phyloP scores from a whole-genome alignment of 2,329 filamentous ascomycete species.

The Neonectria magnoliae region DNA sequence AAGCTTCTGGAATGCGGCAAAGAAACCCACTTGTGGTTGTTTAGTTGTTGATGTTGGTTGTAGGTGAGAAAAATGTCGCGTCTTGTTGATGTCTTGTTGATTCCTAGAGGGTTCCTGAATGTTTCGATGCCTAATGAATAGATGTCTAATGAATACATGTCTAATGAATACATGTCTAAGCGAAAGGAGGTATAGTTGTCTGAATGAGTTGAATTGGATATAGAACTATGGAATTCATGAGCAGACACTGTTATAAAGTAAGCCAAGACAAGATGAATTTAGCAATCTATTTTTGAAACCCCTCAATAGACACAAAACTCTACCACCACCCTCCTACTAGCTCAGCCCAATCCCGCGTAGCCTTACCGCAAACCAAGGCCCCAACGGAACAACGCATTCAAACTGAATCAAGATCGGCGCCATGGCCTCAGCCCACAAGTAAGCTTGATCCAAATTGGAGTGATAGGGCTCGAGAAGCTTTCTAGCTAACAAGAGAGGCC shows the following conservation, averaged over 20 bases:
- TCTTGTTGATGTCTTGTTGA: background rate
- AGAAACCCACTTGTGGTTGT: background rate
- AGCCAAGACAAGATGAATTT: too few relatives aligned
- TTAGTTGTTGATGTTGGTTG: background rate
- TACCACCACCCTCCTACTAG: background rate
- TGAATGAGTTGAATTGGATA: background rate
- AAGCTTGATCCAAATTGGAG: background rate
- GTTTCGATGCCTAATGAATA: too few relatives aligned
- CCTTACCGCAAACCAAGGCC: background rate
- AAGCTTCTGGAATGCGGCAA: conserved; percentile 1
- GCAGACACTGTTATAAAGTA: conserved; percentile 3
- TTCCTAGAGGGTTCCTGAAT: too few relatives aligned
- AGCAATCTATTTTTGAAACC: conserved; percentile 3
- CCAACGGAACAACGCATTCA: background rate
- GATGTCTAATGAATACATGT: too few relatives aligned
- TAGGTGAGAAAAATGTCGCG: too few relatives aligned
- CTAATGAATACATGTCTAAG: too few relatives aligned
- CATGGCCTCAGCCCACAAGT: background rate
- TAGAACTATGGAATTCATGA: background rate
- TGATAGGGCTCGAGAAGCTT: background rate
- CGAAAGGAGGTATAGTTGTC: background rate
- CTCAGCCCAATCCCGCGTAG: background rate
- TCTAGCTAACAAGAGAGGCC: background rate
- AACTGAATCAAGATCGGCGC: background rate
- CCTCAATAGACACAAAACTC: background rate